Conservation (phyloP, 805 yeast genomes). For the Saturnispora saitoi region DNA sequence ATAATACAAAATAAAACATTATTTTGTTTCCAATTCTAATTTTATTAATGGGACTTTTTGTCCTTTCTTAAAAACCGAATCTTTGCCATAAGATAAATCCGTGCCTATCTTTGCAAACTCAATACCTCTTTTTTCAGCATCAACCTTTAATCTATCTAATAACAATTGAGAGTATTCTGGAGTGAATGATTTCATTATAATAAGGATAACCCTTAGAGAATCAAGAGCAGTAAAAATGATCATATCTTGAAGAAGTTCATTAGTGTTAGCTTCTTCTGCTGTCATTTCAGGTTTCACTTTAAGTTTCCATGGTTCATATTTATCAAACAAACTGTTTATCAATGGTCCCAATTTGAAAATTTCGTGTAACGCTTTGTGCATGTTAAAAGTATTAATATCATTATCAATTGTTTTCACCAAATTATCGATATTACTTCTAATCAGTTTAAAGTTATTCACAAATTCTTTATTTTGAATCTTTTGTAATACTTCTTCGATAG, state of each 20-base stretch:
- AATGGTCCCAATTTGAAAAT: constrained; percentile 52
- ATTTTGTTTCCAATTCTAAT: constrained; percentile 12
- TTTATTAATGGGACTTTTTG: constrained; percentile 26
- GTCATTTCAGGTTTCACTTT: constrained; percentile 23
- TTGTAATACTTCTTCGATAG: constrained; percentile 22
- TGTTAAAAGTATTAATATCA: constrained; percentile 40
- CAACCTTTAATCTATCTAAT: constrained; percentile 57
- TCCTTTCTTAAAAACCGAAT: constrained; percentile 30
- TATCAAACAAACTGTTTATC: constrained; percentile 63
- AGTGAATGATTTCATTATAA: constrained; percentile 62
- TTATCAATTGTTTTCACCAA: constrained; percentile 34
- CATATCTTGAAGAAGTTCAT: constrained; percentile 34
- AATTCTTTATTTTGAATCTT: constrained; percentile 13
- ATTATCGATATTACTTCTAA: constrained; percentile 29
- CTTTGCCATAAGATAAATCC: constrained; percentile 54
- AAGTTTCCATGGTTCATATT: constrained; percentile 67
- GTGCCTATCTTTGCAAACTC: constrained; percentile 43
- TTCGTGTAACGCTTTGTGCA: constrained; percentile 44
- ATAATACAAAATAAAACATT: not conserved
- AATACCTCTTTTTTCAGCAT: constrained; percentile 31
- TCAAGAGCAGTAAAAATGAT: constrained; percentile 64
- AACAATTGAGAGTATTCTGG: constrained; percentile 53
- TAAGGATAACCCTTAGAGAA: constrained; percentile 54
- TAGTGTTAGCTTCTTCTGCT: constrained; percentile 2
- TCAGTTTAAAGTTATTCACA: constrained; percentile 14